Evolutionary conservation across 2,329 filamentous ascomycete species (phyloP).

Genomic region (Acrodontium crateriforme): DNA sequence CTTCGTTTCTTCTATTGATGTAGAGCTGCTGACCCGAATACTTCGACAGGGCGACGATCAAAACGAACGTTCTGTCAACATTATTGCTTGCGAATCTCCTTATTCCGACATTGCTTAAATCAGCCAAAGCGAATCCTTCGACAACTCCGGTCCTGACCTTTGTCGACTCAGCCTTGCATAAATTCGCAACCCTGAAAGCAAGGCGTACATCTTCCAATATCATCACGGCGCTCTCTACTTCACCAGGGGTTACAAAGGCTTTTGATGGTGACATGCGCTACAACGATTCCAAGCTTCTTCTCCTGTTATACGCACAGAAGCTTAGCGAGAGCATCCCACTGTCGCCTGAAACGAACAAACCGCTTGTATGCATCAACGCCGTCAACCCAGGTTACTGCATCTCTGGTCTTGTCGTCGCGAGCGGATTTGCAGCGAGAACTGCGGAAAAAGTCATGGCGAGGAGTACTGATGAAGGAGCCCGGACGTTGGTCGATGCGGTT

Average conservation of each 20-base stretch:
- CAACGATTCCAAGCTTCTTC: constrained; percentile 33
- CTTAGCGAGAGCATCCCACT: constrained; percentile 14
- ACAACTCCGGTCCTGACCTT: constrained; percentile 25
- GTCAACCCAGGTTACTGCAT: constrained; percentile 42
- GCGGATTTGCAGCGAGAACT: too few relatives aligned
- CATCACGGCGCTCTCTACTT: constrained; percentile 9
- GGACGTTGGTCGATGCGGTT: constrained; percentile 29
- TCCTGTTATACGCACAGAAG: constrained; percentile 31
- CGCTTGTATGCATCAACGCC: constrained; percentile 35
- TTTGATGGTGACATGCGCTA: constrained; percentile 31
- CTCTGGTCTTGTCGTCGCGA: constrained; percentile 29
- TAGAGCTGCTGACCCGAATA: too few relatives aligned
- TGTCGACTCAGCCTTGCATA: constrained; percentile 22
- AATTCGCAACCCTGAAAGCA: not conserved
- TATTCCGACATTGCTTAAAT: constrained; percentile 38
- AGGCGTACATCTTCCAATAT: not conserved
- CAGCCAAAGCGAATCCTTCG: constrained; percentile 18
- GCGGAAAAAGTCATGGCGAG: constrained; percentile 15
- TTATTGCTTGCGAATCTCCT: constrained; percentile 37
- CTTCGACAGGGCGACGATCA: constrained; percentile 20
- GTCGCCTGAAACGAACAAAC: constrained; percentile 10
- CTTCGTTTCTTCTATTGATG: too few relatives aligned
- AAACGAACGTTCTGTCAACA: constrained; percentile 41
- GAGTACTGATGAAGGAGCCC: constrained; percentile 26
- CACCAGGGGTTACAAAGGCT: constrained; percentile 23